A percentile compares a stretch with the other conserved stretches of the same genome.
These are phyloP conservation scores for Cryptococcus amylolentus DNA, from an alignment of 1,284 basidiomycete genomes.

Conservation along the genomic window DNA sequence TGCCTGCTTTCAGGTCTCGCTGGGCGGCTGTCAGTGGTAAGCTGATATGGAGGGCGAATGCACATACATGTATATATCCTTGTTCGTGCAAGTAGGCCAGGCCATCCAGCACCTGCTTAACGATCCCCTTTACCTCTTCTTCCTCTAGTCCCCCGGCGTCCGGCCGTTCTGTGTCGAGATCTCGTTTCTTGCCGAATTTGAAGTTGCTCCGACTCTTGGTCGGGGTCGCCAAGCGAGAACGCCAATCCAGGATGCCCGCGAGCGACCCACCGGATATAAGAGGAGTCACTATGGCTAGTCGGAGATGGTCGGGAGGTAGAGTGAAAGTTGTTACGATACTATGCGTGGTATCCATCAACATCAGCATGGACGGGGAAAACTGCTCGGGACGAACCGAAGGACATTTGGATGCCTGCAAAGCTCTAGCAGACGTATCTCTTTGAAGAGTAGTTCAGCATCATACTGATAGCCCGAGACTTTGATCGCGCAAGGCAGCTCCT, in stretches of 20 bases:
- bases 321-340: slow-evolving; percentile 43
- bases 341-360: not conserved
- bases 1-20: slow-evolving; percentile 64
- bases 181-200: slow-evolving; percentile 4
- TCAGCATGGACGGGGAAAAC: not conserved
- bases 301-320: slow-evolving; percentile 37
- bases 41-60: too few relatives aligned
- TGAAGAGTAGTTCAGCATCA: slow-evolving; percentile 31
- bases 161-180: slow-evolving; percentile 1
- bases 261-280: slow-evolving; percentile 40
- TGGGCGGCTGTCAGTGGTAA: slow-evolving; percentile 11
- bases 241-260: slow-evolving; percentile 39
- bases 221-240: slow-evolving; percentile 13
- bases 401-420: slow-evolving; percentile 44
- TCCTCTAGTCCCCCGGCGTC: slow-evolving; percentile 25
- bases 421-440: slow-evolving; percentile 33
- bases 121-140: slow-evolving; percentile 46
- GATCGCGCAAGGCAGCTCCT: slow-evolving; percentile 29
- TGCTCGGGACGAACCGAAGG: slow-evolving; percentile 24
- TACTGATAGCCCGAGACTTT: slow-evolving; percentile 39
- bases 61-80: slow-evolving; percentile 72
- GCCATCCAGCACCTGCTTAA: slow-evolving; percentile 80
- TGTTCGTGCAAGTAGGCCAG: slow-evolving; percentile 84
- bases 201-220: slow-evolving; percentile 10
- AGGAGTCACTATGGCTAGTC: slow-evolving; percentile 44